Evolutionary conservation across 805 yeast genomes (phyloP), one percentile per base, ranked within the genome.

Genomic region (Candida adriatica): DNA sequence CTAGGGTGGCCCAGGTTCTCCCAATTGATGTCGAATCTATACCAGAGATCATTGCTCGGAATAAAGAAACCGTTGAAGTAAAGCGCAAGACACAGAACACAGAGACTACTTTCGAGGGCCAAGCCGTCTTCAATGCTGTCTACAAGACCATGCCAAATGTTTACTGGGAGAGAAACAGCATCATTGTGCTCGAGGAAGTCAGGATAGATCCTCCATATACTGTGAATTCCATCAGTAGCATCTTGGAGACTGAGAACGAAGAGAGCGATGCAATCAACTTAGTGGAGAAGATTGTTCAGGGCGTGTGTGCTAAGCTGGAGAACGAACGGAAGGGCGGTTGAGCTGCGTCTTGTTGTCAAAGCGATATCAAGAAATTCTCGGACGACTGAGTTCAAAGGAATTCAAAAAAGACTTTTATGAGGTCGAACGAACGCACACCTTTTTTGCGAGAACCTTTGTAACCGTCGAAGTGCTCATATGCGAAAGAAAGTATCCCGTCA

Each of bases 381-480:
- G n/a, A n/a, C n/a, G n/a, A n/a, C n/a, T n/a, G n/a, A n/a, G n/a
- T n/a, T n/a, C n/a, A n/a, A n/a, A n/a, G n/a, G n/a, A n/a, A n/a
- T 16, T 20, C 27, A 34, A 45, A 35, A 30, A 24, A 8, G 14
- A 27, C 23, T 30, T 41, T 48, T 18, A 46, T 25, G 5, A 18
- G 32, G n/a, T 75, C 77, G 44, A 81, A 79, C 8, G 69, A 43
- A 38, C 62, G 60, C 4, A 59, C 34, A 0, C 87, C 87, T 40
- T 66, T 69, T 27, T 60, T 61, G n/a, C 49, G 46, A 2, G 75
- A 66, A 2, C 92, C 94, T 41, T 68, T 66, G 35, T 64, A 65
- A 0, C 94, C 94, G 53, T 83, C 94, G 43, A 79, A 58, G 1
- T 70, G 66, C 3, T 61, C 59, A 78, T 79, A 75, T 24, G 13